phyloP scores from a whole-genome alignment of 495 filamentous ascomycete species.

The Amniculicola lignicola region DNA sequence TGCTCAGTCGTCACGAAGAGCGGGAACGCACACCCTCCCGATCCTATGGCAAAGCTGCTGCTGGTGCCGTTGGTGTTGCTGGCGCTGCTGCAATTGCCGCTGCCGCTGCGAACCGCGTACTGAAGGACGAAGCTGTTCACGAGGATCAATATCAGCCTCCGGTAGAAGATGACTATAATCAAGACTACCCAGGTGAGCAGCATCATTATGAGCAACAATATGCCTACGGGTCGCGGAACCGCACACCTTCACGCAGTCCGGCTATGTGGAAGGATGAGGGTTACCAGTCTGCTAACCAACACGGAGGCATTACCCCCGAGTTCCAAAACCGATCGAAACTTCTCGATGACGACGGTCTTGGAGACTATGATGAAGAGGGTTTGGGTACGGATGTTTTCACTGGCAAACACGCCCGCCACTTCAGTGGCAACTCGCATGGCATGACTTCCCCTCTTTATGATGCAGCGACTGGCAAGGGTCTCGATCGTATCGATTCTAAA shows the following conservation, averaged over 20 bases:
- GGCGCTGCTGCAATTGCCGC: constrained; percentile 47
- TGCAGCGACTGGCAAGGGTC: constrained; percentile 79
- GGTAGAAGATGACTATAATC: constrained; percentile 53
- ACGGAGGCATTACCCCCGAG: constrained; percentile 34
- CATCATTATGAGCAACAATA: constrained; percentile 25
- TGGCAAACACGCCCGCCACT: constrained; percentile 58
- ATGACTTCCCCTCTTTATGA: constrained; percentile 89
- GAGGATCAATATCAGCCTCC: constrained; percentile 46
- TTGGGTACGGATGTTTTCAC: constrained; percentile 22
- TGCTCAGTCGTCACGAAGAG: constrained; percentile 45
- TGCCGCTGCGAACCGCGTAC: constrained; percentile 41
- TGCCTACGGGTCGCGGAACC: constrained; percentile 29
- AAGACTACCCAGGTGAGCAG: constrained; percentile 43
- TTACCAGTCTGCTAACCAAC: constrained; percentile 80
- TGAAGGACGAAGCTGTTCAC: constrained; percentile 46
- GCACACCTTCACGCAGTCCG: constrained; percentile 45
- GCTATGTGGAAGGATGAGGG: constrained; percentile 73
- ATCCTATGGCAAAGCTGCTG: constrained; percentile 42
- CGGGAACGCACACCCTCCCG: constrained; percentile 35
- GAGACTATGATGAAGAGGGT: constrained; percentile 39
- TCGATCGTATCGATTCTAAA: constrained; percentile 91
- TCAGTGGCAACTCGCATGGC: constrained; percentile 88
- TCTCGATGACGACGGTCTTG: constrained; percentile 54
- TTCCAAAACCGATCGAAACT: constrained; percentile 55
- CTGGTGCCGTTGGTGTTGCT: constrained; percentile 44